Evolutionary conservation across 805 yeast species (phyloP).

Genomic region (Saccharomyces mikatae): DNA sequence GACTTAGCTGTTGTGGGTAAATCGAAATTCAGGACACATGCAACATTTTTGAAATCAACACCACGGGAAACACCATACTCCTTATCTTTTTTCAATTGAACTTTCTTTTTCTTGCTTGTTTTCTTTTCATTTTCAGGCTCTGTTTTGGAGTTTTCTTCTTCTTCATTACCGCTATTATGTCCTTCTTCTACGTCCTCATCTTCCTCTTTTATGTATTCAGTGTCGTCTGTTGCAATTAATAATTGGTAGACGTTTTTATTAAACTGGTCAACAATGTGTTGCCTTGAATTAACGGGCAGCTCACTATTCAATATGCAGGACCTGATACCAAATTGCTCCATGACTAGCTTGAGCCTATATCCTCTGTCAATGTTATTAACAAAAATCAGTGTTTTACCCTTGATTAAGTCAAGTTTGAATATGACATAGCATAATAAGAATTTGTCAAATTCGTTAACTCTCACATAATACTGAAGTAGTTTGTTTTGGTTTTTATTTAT

Average conservation of each 20-base stretch:
- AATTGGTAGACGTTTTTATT: slow-evolving; percentile 81
- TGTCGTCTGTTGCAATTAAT: slow-evolving; percentile 91
- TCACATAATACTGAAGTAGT: slow-evolving; percentile 78
- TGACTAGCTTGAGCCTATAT: slow-evolving; percentile 77
- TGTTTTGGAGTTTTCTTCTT: slow-evolving; percentile 3
- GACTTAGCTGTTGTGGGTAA: slow-evolving; percentile 83
- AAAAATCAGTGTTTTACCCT: slow-evolving; percentile 84
- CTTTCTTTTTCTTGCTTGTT: slow-evolving; percentile 22
- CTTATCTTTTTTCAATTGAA: slow-evolving; percentile 40
- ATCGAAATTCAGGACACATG: slow-evolving; percentile 93
- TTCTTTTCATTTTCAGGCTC: slow-evolving; percentile 16
- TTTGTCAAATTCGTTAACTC: slow-evolving; percentile 82
- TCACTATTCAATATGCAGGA: slow-evolving; percentile 87
- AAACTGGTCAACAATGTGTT: slow-evolving; percentile 92
- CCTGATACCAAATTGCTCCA: slow-evolving; percentile 90
- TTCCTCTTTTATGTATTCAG: slow-evolving; percentile 48
- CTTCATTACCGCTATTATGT: slow-evolving; percentile 6
- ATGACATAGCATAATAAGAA: slow-evolving; percentile 85
- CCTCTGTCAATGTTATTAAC: slow-evolving; percentile 95
- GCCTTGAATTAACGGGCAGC: slow-evolving; percentile 82
- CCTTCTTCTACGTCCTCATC: slow-evolving; percentile 33
- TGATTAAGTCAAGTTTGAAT: slow-evolving; percentile 76
- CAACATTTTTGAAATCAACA: slow-evolving; percentile 91
- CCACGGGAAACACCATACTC: slow-evolving; percentile 96
- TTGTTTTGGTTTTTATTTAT: slow-evolving; percentile 45